Evolutionary conservation across 2,329 filamentous ascomycete genomes (phyloP), one percentile per base, ranked within the genome.

Genomic region (Neopestalotiopsis clavispora): DNA sequence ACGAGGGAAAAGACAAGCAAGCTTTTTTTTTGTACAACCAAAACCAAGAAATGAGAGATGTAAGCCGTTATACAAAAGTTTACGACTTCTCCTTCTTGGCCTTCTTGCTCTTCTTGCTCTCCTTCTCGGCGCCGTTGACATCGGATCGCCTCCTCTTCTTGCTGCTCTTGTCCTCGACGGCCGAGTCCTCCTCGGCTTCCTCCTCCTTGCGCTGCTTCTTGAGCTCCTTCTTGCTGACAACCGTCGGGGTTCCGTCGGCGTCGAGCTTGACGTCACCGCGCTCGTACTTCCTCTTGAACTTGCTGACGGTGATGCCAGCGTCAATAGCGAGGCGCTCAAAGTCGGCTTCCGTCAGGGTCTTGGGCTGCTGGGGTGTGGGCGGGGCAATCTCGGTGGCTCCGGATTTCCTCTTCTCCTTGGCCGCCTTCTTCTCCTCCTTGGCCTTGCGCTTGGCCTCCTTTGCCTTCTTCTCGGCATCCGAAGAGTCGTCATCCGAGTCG

Each of bases 211-310:
- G 89, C 69, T 87, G 82, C 84, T 92, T 92, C 86, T 93, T 93
- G 75, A 91, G 80, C 61, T 93, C 90, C 83, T 93, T 94, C 86
- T 94, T 94, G 84, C 89, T 92, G 75, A 90, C 81, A 4, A 92
- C 84, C 73, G 88, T 85, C 56, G 92, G 89, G 65, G 86, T 90
- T 68, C 92, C 92, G 70, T 92, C 88, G 13, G 83, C 82, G 74
- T 86, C 86, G 72, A 94, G 83, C 77, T 89, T 85, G 72, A 94
- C 91, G 76, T 94, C 91, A 49, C 92, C 92, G 71, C 91, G 87
- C 81, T 93, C 92, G 73, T 90, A 90, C 86, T 94, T 94, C 79
- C 91, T 87, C 85, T 92, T 90, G 83, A 94, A 94, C 82, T 93
- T 92, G 83, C 89, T 89, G 67, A 92, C 87, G 7, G 90, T 92